Conservation (phyloP, 768 basidiomycete species). For the Hericium erinaceus region DNA sequence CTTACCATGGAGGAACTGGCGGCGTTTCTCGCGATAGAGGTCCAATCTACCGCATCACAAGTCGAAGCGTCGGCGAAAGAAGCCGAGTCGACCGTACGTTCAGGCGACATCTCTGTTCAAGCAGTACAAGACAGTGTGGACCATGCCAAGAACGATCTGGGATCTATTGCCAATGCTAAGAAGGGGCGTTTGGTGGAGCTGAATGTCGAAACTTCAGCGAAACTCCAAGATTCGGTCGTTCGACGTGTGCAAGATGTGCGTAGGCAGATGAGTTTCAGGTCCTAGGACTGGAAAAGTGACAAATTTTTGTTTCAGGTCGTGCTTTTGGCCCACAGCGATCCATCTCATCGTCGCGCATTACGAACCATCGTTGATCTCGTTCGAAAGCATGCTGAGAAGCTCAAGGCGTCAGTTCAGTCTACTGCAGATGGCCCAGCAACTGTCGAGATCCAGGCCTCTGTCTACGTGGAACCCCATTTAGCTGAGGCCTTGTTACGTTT, state of each 20-base stretch:
- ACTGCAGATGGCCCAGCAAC: neutral
- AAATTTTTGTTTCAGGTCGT: no score
- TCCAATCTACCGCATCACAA: neutral
- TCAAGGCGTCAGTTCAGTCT: neutral
- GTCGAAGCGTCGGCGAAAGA: neutral
- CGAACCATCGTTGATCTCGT: conserved; percentile 3
- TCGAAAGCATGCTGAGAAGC: conserved; percentile 1
- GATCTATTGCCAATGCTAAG: neutral
- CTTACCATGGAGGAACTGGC: neutral
- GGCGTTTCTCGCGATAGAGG: neutral
- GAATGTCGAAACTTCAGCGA: neutral
- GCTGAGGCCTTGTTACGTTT: conserved; percentile 1
- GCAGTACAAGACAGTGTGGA: neutral
- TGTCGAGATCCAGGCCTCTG: neutral
- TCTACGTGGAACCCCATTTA: conserved; percentile 3
- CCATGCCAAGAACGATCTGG: neutral
- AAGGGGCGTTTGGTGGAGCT: neutral
- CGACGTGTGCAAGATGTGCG: conserved; percentile 4
- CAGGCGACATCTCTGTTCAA: neutral
- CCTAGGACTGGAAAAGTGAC: no score
- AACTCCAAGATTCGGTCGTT: neutral
- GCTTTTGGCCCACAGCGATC: neutral
- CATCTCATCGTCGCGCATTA: conserved; percentile 2
- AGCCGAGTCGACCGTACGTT: neutral
- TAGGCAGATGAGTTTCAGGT: neutral